Conservation (phyloP, 208 protist genomes). For the Trypanosoma cruzi region DNA sequence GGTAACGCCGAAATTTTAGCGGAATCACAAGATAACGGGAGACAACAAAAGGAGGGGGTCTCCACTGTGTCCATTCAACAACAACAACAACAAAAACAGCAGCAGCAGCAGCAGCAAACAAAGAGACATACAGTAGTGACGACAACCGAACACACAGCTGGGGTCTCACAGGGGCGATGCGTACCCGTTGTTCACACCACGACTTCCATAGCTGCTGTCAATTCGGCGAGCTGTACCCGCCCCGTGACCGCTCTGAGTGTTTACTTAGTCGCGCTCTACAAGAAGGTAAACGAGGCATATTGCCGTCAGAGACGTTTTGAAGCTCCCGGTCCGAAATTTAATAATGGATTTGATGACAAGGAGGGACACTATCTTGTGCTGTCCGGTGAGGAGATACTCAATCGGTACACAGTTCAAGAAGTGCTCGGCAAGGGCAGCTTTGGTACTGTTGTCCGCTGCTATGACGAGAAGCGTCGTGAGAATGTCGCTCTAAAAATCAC, state of each 20-base stretch:
- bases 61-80: slow-evolving; percentile 3
- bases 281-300: slow-evolving; percentile 74
- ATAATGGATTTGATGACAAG: slow-evolving; percentile 89
- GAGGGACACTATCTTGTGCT: slow-evolving; percentile 91
- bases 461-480: slow-evolving; percentile 80
- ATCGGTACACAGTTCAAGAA: slow-evolving; percentile 86
- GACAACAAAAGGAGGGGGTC: neutral
- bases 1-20: neutral
- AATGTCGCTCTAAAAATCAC: slow-evolving; percentile 92
- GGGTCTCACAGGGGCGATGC: neutral
- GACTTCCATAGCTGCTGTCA: slow-evolving; percentile 2
- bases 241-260: slow-evolving; percentile 55
- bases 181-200: neutral
- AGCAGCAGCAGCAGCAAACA: neutral
- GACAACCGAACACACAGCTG: neutral
- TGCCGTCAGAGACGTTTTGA: slow-evolving; percentile 63
- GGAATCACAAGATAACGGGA: neutral
- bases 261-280: slow-evolving; percentile 63
- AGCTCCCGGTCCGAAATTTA: slow-evolving; percentile 74
- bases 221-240: slow-evolving; percentile 16
- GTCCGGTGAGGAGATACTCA: slow-evolving; percentile 79
- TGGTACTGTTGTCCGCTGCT: slow-evolving; percentile 89
- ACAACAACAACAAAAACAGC: slow-evolving; percentile 7
- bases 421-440: slow-evolving; percentile 92
- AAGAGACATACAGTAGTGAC: neutral